Base-by-base conservation (phyloP, 306 rosid genomes). In the Quercus mongolica region DNA sequence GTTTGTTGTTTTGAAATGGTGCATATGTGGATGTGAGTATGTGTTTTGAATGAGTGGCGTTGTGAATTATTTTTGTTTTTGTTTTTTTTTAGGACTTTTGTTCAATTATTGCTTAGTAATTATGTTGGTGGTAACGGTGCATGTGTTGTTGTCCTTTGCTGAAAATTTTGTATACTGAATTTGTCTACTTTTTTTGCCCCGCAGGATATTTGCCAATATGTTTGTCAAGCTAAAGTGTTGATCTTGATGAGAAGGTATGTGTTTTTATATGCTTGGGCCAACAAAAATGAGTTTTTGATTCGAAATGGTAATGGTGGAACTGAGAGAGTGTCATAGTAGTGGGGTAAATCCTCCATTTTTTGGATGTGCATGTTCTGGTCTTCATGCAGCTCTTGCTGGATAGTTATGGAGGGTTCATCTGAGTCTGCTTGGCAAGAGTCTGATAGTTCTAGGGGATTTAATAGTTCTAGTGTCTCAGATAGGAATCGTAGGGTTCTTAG, bases 391-490 rank as follows among this genome's bases (percentile, higher is more conserved):
- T 82, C 79, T 84, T 78, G 70, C 85, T 82, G 96, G 91, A 81
- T 89, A 73, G 71, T 73, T 74, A 95, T 95, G 99, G 98, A 91
- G 75, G 93, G 90, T 62, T 90, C 98, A 69, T 88, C 92, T 23
- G 91, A 86, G 63, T 91, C 92, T 65, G 91, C 84, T 79, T 84
- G 88, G 85, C 88, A 76, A 79, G 86, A 74, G 81, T 86, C 93
- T 81, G 87, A 76, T 59, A 88, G 90, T 78, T 88, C 92, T 69
- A 86, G 93, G 83, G 91, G 83, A 52, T 87, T 90, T 33, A 89
- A 88, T 78, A 62, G 87, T 85, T 91, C 92, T 25, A 82, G 95
- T 81, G 84, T 82, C 74, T 89, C 92, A 3, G 86, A 85, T 62
- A 84, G 88, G 75, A 89, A 90, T 69, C 83, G 51, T 61, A 85